phyloP scores from a whole-genome alignment of 1,139 yeast species.

The Saccharomyces hybrid region DNA sequence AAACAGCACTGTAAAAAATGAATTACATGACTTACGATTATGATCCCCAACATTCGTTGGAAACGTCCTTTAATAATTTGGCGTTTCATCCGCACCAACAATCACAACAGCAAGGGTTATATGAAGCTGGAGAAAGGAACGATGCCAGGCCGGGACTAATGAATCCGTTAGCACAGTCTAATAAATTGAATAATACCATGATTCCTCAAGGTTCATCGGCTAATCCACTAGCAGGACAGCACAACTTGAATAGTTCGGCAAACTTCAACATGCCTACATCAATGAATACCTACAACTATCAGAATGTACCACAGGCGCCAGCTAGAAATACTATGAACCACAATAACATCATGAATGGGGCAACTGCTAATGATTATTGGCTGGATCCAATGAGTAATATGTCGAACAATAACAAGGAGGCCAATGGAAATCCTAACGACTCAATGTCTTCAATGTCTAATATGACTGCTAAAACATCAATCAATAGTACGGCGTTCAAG shows the following conservation, averaged over 20 bases:
- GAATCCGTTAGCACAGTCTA: not conserved
- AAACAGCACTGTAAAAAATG: not conserved
- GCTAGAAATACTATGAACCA: not conserved
- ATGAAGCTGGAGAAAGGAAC: slow-evolving; percentile 5
- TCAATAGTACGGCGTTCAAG: not conserved
- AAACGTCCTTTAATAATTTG: slow-evolving; percentile 10
- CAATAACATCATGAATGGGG: not conserved
- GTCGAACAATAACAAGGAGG: not conserved
- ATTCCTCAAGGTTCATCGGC: slow-evolving; percentile 1
- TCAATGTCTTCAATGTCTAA: not conserved
- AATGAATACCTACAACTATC: not conserved
- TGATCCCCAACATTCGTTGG: slow-evolving; percentile 10
- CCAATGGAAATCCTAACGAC: not conserved
- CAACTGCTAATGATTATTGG: not conserved
- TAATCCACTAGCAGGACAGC: not conserved
- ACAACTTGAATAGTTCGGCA: not conserved
- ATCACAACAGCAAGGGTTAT: slow-evolving; percentile 7
- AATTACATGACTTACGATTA: slow-evolving; percentile 12
- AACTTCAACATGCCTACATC: not conserved
- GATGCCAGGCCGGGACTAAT: not conserved
- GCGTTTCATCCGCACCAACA: slow-evolving; percentile 5
- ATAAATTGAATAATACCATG: not conserved
- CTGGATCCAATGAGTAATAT: slow-evolving; percentile 1
- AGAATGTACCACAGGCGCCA: not conserved
- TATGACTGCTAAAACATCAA: not conserved